Conservation (phyloP, 345 rosid genomes). For the Eutrema japonicum region DNA sequence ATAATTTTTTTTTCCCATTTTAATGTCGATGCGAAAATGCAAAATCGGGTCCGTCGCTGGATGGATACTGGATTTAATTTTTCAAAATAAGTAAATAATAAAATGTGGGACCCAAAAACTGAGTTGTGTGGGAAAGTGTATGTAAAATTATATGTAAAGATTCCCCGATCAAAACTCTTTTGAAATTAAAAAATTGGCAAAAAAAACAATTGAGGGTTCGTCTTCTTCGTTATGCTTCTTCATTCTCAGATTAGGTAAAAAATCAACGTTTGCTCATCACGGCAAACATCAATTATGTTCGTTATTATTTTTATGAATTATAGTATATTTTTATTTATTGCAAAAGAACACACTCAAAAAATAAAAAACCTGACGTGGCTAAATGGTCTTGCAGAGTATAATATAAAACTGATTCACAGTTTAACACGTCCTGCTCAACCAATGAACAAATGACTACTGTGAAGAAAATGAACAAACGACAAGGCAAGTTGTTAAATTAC, state of each 20-base stretch:
- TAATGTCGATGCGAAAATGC: constrained; percentile 16
- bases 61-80: constrained; percentile 1
- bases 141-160: constrained; percentile 25
- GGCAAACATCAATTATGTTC: neutral
- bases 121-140: constrained; percentile 30
- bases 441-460: neutral
- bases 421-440: constrained; percentile 14
- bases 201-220: neutral
- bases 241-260: constrained; percentile 18
- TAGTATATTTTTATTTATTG: neutral
- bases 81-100: neutral
- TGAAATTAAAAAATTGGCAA: neutral
- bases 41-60: constrained; percentile 32
- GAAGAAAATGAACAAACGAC: neutral
- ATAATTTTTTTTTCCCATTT: constrained; percentile 17
- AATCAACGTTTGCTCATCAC: constrained; percentile 7
- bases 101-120: constrained; percentile 23
- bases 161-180: constrained; percentile 1
- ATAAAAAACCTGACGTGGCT: constrained; percentile 22
- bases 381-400: neutral
- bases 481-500: constrained; percentile 11
- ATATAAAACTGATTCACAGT: neutral
- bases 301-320: neutral
- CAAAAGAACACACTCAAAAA: neutral
- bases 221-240: neutral